Evolutionary conservation across 192 early-diverging fungal genomes (phyloP).

Genomic region (Coemansia sp.): DNA sequence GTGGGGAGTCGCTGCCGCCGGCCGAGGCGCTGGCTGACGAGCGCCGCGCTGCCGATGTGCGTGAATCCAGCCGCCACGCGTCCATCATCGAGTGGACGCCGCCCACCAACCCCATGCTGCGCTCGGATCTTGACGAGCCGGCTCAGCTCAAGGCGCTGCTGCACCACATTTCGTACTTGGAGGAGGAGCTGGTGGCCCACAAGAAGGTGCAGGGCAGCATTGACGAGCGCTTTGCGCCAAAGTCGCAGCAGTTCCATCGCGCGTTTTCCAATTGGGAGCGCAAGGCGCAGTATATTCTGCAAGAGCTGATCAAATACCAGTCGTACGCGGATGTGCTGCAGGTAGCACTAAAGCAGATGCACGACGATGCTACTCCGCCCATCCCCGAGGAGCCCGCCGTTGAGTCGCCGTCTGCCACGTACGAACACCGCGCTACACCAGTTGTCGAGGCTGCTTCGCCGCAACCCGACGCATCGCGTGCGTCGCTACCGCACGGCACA

Average conservation of each 20-base stretch:
- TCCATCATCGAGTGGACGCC: slow-evolving; percentile 54
- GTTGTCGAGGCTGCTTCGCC: slow-evolving; percentile 8
- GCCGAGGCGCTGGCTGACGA: slow-evolving; percentile 42
- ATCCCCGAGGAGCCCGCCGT: slow-evolving; percentile 44
- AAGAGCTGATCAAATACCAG: slow-evolving; percentile 83
- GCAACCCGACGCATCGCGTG: slow-evolving; percentile 14
- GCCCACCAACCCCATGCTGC: slow-evolving; percentile 54
- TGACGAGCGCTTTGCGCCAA: slow-evolving; percentile 58
- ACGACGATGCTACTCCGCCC: slow-evolving; percentile 39
- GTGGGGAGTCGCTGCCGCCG: slow-evolving; percentile 26
- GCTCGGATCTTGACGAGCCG: slow-evolving; percentile 52
- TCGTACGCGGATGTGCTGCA: slow-evolving; percentile 75
- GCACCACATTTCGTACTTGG: slow-evolving; percentile 62
- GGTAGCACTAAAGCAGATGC: slow-evolving; percentile 58
- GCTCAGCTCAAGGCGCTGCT: slow-evolving; percentile 65
- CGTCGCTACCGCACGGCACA: slow-evolving; percentile 27
- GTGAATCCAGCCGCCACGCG: slow-evolving; percentile 38
- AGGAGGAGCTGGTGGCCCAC: slow-evolving; percentile 68
- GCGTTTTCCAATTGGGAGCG: slow-evolving; percentile 80
- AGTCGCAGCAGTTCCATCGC: slow-evolving; percentile 60
- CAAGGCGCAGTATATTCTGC: slow-evolving; percentile 71
- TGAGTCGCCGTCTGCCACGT: slow-evolving; percentile 17
- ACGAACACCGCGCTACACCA: slow-evolving; percentile 10
- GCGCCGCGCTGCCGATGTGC: slow-evolving; percentile 38
- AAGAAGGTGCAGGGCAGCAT: slow-evolving; percentile 60